Evolutionary conservation across 345 rosid species (phyloP), one percentile per base, ranked within the genome.

Genomic region (Firmiana major): DNA sequence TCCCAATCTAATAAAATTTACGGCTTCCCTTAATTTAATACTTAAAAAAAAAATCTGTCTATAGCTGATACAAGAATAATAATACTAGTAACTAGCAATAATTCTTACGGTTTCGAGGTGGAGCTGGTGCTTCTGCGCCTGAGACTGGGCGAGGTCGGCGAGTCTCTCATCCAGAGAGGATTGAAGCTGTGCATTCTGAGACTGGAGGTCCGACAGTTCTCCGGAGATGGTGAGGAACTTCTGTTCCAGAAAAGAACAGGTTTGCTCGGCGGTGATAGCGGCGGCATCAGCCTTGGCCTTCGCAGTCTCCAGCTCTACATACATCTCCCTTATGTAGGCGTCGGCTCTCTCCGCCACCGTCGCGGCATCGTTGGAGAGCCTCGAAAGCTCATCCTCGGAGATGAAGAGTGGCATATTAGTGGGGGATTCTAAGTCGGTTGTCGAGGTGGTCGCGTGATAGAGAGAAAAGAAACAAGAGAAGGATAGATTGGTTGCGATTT

Each of bases 201-300:
- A 84, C 80, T 93, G 93, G 3, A 93, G 88, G 49, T 82, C 79
- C 3, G 90, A 81, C 84, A 84, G 88, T 59, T 93, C 97, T 55
- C 83, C 77, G 17, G 94, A 83, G 12, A 96, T 87, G 17, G 97
- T 88, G 71, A 92, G 84, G 81, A 87, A 92, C 90, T 93, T 96
- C 87, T 96, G 97, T 88, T 96, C 99, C 22, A 93, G 95, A 75
- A 96, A 87, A 57, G 98, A 88, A 82, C 97, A 96, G 22, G 97
- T 92, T 78, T 96, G 99, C 87, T 96, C 99, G 68, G 97, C 98
- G 55, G 98, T 93, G 87, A 96, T 91, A 63, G 91, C 74, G 24
- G 91, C 81, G 10, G 99, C 98, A 69, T 96, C 99, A 1, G 94
- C 90, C 71, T 89, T 89, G 1, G 97, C 99, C 81, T 86, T 91